These are phyloP conservation scores for Chaetomium strumarium DNA, from an alignment of 2,329 filamentous ascomycete genomes.

Conservation along the genomic window DNA sequence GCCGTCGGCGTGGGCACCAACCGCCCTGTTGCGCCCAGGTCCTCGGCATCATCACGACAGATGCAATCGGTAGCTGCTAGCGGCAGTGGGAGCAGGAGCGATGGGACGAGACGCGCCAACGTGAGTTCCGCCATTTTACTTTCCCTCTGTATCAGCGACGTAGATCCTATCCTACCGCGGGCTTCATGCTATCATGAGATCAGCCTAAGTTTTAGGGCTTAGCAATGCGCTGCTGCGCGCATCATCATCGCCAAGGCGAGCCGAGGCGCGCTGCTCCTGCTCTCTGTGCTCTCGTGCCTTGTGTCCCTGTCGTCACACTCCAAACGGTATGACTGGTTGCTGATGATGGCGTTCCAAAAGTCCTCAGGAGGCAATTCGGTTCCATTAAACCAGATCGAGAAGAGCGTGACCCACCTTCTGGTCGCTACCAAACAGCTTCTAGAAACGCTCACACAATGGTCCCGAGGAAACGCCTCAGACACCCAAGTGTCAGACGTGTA, in stretches of 20 bases:
- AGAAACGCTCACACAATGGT: conserved; percentile 97
- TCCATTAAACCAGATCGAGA: conserved; percentile 91
- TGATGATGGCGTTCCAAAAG: conserved; percentile 30
- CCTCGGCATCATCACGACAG: conserved; percentile 58
- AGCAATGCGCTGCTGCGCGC: background rate
- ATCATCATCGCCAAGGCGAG: background rate
- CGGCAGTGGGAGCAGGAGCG: conserved; percentile 30
- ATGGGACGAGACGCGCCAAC: conserved; percentile 48
- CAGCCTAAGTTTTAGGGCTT: conserved; percentile 4
- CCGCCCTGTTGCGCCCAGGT: conserved; percentile 46
- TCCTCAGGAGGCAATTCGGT: conserved; percentile 52
- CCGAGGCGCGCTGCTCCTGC: background rate
- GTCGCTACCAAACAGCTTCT: conserved; percentile 97
- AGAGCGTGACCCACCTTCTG: conserved; percentile 94
- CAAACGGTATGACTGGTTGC: conserved; percentile 9
- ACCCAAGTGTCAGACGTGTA: conserved; percentile 97
- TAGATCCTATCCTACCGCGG: conserved; percentile 19
- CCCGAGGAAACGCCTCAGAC: conserved; percentile 83
- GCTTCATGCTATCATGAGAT: conserved; percentile 17
- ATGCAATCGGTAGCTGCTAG: conserved; percentile 31
- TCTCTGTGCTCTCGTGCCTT: background rate
- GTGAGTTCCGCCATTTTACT: conserved; percentile 42
- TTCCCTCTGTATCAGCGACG: background rate
- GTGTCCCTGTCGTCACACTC: background rate
- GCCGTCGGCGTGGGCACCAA: conserved; percentile 40